Base-by-base conservation (phyloP, 2,329 filamentous ascomycete species). In the Fusarium tupiense region DNA sequence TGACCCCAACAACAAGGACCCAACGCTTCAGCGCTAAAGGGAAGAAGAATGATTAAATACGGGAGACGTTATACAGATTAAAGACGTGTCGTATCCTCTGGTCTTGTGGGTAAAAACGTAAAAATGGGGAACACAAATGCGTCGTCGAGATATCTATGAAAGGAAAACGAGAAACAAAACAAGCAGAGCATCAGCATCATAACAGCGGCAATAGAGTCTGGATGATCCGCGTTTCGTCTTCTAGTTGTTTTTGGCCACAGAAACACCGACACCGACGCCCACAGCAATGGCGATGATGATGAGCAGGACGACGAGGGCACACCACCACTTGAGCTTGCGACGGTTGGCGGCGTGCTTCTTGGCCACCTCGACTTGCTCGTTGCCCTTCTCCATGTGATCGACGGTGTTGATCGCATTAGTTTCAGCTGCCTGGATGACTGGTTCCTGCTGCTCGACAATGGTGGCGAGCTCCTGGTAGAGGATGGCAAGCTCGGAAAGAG, bases 291-390 rank as follows among this genome's bases (percentile, higher is more conserved):
- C 86, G 59, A 91, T 80, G 77, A 90, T 82, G 80, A 91, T 89
- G 80, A 91, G 84, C 29, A 90, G 76, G 54, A 86, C 84, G 67
- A 95, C 85, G 70, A 90, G 83, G 70, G 93, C 85, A 80, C 92
- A 94, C 88, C 90, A 94, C 93, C 94, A 95, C 87, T 96, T 96
- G 84, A 94, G 89, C 86, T 91, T 93, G 78, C 93, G 89, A 76
- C 89, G 88, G 76, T 90, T 88, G 74, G 89, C 87, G 57, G 93
- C 93, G 77, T 89, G 88, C 73, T 89, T 86, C 76, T 92, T 93
- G 68, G 91, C 93, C 79, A 90, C 87, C 75, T 88, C 87, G 69
- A 96, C 89, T 76, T 96, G 88, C 69, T 86, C 85, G 82, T 93
- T 94, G 75, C 90, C 93, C 73, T 90, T 87, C 76, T 92, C 87